Percentiles rank a stretch among this genome's conserved stretches.
These are phyloP conservation scores for Aureobasidium sp. DNA, from an alignment of 2,329 filamentous ascomycete genomes.

Conservation along the genomic window DNA sequence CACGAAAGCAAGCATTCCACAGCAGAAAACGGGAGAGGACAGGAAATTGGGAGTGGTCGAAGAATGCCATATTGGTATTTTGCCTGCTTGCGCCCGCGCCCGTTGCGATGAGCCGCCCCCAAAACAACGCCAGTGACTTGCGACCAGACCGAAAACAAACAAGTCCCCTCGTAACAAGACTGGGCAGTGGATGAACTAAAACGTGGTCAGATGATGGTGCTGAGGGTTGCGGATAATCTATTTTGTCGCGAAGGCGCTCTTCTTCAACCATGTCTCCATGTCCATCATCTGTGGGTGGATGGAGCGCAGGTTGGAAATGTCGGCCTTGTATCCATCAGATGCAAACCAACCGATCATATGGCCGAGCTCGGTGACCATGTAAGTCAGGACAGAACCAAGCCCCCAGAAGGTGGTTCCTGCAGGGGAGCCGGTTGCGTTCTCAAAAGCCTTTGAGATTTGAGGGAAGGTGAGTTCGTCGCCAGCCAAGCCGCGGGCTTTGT, in stretches of 20 bases:
- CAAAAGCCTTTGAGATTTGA: slow-evolving; percentile 41
- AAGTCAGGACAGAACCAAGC: slow-evolving; percentile 38
- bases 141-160: slow-evolving; percentile 12
- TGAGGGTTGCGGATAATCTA: neutral
- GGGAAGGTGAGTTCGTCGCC: slow-evolving; percentile 48
- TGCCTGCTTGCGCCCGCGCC: slow-evolving; percentile 6
- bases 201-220: slow-evolving; percentile 9
- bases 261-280: slow-evolving; percentile 27
- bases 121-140: slow-evolving; percentile 10
- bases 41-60: slow-evolving; percentile 7
- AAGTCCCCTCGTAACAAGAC: neutral
- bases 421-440: slow-evolving; percentile 38
- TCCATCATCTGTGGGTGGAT: slow-evolving; percentile 39
- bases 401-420: slow-evolving; percentile 40
- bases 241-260: slow-evolving; percentile 24
- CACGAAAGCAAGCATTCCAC: neutral
- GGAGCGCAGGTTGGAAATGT: slow-evolving; percentile 39
- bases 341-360: slow-evolving; percentile 42
- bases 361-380: slow-evolving; percentile 32
- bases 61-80: slow-evolving; percentile 14
- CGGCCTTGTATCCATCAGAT: slow-evolving; percentile 42
- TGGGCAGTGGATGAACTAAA: neutral
- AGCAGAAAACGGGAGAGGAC: neutral
- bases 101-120: slow-evolving; percentile 8
- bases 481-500: slow-evolving; percentile 43